Evolutionary conservation across 2,329 filamentous ascomycete genomes (phyloP), one percentile per base, ranked within the genome.

Genomic region (Aspergillus sclerotialis): DNA sequence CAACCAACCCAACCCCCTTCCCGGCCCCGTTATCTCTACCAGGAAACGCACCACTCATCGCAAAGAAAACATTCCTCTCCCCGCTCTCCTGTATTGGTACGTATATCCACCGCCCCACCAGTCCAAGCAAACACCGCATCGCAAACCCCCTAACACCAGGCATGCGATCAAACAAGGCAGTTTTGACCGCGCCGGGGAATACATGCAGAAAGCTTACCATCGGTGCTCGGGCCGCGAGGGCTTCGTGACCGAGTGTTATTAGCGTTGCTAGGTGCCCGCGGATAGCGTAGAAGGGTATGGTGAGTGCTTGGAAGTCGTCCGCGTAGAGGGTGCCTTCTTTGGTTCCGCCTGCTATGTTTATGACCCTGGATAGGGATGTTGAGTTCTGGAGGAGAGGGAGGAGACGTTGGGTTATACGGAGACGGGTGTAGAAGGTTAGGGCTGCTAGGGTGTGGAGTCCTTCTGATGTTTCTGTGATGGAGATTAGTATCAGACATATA

Each of bases 401-500:
- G 1, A 82, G 66, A 35, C 78, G 76, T 28, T 65, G 37, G 9
- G 72, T 64, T 46, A 80, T 73, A 25, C 74, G 73, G 42, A 72
- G 66, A 13, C 77, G 76, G 4, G 71, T 65, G 55, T 80, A 80
- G 55, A 72, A 74, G 13, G 64, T 61, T 11, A 80, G 62, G 6
- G 69, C 63, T 15, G 68, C 64, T 19, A 69, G 64, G 17, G 67
- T 61, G 33, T 75, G 67, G 2, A 83, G 60, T 2, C 73, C 74
- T 53, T 83, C 78, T 0, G 58, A 33, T 0, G 75, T 78, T 39
- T 78, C 76, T 73, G n/a, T n/a, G n/a, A n/a, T n/a, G n/a, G n/a
- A n/a, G n/a, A n/a, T n/a, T n/a, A n/a, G n/a, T n/a, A n/a, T n/a
- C n/a, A 17, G 27, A 29, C 15, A 11, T 29, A 13, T 24, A 7